Percentiles rank a stretch among this genome's conserved stretches.
These are phyloP conservation scores for Pseudozyma flocculosa DNA, from an alignment of 1,284 basidiomycete species.

Conservation along the genomic window DNA sequence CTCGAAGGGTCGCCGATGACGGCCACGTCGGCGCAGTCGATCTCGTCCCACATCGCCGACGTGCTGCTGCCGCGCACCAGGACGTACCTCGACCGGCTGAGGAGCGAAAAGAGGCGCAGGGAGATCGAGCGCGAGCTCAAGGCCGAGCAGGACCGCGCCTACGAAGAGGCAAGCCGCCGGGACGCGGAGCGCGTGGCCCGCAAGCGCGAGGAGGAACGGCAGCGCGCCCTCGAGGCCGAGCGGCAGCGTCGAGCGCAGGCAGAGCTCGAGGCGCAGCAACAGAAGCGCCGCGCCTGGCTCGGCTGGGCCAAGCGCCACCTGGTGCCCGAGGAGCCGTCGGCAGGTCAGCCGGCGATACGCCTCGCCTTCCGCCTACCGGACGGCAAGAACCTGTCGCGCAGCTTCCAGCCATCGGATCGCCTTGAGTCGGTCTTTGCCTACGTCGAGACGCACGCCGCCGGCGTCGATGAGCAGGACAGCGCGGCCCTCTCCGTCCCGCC, in stretches of 20 bases:
- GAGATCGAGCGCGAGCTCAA: conserved; percentile 43
- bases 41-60: conserved; percentile 41
- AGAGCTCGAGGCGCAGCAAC: conserved; percentile 12
- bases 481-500: conserved; percentile 2
- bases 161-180: conserved; percentile 35
- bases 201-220: conserved; percentile 32
- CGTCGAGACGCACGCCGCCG: conserved; percentile 23
- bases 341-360: conserved; percentile 5
- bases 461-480: not conserved
- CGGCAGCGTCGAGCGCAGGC: conserved; percentile 12
- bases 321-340: conserved; percentile 33
- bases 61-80: conserved; percentile 42
- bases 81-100: conserved; percentile 34
- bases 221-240: conserved; percentile 14
- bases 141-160: conserved; percentile 48
- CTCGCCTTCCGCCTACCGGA: conserved; percentile 46
- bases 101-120: conserved; percentile 30
- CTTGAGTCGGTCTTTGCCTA: conserved; percentile 43
- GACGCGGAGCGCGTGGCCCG: conserved; percentile 33
- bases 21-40: conserved; percentile 25
- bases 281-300: conserved; percentile 33
- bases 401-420: conserved; percentile 21
- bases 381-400: conserved; percentile 35
- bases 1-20: conserved; percentile 42
- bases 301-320: conserved; percentile 38